Evolutionary conservation across 176 grass and related monocot species (phyloP).

Genomic region (Cenchrus fungigraminus): DNA sequence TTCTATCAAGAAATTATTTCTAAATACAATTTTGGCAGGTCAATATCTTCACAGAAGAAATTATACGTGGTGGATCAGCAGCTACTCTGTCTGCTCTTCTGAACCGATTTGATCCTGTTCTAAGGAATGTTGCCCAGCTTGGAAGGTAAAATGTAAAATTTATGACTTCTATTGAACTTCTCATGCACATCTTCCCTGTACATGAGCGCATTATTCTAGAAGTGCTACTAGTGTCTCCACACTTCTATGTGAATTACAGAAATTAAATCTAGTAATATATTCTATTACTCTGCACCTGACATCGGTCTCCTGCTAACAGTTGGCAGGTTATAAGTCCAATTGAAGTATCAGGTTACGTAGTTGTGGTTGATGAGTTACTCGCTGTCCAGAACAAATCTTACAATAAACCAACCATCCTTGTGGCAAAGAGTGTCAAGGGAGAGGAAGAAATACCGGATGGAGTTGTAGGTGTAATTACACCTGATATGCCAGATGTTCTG

Average conservation of each 20-base stretch:
- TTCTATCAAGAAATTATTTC: slow-evolving; percentile 28
- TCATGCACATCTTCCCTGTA: neutral
- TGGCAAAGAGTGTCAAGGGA: slow-evolving; percentile 94
- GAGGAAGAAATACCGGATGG: slow-evolving; percentile 98
- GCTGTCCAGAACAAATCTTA: slow-evolving; percentile 89
- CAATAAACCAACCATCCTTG: slow-evolving; percentile 77
- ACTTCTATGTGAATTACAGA: neutral
- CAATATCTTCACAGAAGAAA: slow-evolving; percentile 94
- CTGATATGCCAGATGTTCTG: slow-evolving; percentile 99
- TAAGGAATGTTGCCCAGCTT: slow-evolving; percentile 80
- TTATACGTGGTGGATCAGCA: slow-evolving; percentile 97
- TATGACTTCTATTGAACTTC: neutral
- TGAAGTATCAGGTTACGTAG: slow-evolving; percentile 88
- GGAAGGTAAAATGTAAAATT: slow-evolving; percentile 71
- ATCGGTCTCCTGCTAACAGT: slow-evolving; percentile 53
- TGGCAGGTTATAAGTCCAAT: slow-evolving; percentile 98
- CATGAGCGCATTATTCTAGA: slow-evolving; percentile 3
- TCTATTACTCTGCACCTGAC: slow-evolving; percentile 40
- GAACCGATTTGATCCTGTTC: slow-evolving; percentile 94
- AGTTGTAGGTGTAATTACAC: slow-evolving; percentile 87
- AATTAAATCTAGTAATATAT: slow-evolving; percentile 34
- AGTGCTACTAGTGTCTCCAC: slow-evolving; percentile 23
- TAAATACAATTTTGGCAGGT: slow-evolving; percentile 53
- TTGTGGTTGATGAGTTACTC: slow-evolving; percentile 76
- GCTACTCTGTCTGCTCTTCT: slow-evolving; percentile 92